These are phyloP conservation scores for Byssochlamys sp. DNA, from an alignment of 2,329 filamentous ascomycete species.

Conservation along the genomic window DNA sequence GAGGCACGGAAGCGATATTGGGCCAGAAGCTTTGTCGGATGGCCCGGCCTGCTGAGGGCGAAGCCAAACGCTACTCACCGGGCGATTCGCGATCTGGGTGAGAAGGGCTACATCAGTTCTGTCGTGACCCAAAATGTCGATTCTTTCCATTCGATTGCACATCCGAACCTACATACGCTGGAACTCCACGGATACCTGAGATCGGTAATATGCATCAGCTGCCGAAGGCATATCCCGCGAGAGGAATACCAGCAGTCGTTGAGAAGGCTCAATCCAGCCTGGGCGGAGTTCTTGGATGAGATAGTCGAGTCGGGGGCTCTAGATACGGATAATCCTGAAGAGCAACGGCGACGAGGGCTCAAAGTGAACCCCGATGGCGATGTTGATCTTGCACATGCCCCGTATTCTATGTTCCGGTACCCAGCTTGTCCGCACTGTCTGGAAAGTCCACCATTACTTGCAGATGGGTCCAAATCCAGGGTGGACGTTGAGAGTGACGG, in stretches of 20 bases:
- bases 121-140: slow-evolving; percentile 97
- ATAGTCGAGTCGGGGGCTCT: slow-evolving; percentile 66
- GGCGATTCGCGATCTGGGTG: slow-evolving; percentile 62
- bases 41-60: slow-evolving; percentile 72
- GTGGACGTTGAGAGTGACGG: slow-evolving; percentile 71
- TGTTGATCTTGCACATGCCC: slow-evolving; percentile 75
- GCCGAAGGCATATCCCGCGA: slow-evolving; percentile 61
- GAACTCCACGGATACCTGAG: slow-evolving; percentile 89
- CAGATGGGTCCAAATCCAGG: slow-evolving; percentile 45
- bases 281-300: slow-evolving; percentile 65
- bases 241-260: slow-evolving; percentile 67
- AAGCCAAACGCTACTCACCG: slow-evolving; percentile 69
- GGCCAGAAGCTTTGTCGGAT: slow-evolving; percentile 88
- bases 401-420: slow-evolving; percentile 83
- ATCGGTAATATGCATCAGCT: slow-evolving; percentile 70
- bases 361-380: slow-evolving; percentile 90
- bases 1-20: slow-evolving; percentile 86
- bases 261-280: slow-evolving; percentile 70
- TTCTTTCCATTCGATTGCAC: slow-evolving; percentile 73
- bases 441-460: slow-evolving; percentile 47
- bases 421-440: slow-evolving; percentile 79
- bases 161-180: slow-evolving; percentile 63
- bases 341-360: slow-evolving; percentile 59
- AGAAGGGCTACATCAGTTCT: slow-evolving; percentile 60
- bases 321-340: slow-evolving; percentile 63